Evolutionary conservation across 78 protist species (phyloP), one percentile per base, ranked within the genome.

Genomic region (Parvularia atlantis): DNA sequence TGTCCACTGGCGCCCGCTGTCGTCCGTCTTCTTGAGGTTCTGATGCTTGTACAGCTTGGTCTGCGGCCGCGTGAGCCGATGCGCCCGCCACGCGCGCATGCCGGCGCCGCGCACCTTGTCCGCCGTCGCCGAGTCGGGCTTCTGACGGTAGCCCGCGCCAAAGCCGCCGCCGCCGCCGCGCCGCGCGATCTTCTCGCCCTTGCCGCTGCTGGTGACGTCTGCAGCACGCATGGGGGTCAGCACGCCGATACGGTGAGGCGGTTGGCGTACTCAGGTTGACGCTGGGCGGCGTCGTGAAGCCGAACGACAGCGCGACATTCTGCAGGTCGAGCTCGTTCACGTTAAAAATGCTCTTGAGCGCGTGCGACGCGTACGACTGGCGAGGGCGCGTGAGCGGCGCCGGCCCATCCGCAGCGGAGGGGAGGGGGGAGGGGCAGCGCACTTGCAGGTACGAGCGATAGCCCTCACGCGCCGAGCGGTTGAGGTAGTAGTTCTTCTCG

Each of bases 331-430:
- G 82, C 37, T 50, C 33, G 67, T 87, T 28, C 19, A 90, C 95
- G 41, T 95, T 78, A 73, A 89, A 96, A 30, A 84, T 83, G 43
- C 86, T 73, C 77, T 94, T 95, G 71, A 86, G 90, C 36, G 90
- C 52, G 76, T 95, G 99, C 40, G 94, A 77, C 30, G 94, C 91
- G 74, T 97, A 97, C 11, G 97, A 76, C 73, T 80, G 89, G n/a
- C n/a, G n/a, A n/a, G n/a, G n/a, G n/a, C n/a, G n/a, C n/a, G n/a
- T n/a, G n/a, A n/a, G n/a, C n/a, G n/a, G n/a, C n/a, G n/a, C n/a
- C n/a, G n/a, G n/a, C n/a, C n/a, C n/a, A n/a, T n/a, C n/a, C n/a
- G n/a, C n/a, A n/a, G n/a, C n/a, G n/a, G n/a, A n/a, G n/a, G n/a
- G n/a, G n/a, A n/a, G n/a, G n/a, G n/a, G n/a, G n/a, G n/a, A n/a